Base-by-base conservation (phyloP, 441 rosid genomes). In the Capsella rubella region DNA sequence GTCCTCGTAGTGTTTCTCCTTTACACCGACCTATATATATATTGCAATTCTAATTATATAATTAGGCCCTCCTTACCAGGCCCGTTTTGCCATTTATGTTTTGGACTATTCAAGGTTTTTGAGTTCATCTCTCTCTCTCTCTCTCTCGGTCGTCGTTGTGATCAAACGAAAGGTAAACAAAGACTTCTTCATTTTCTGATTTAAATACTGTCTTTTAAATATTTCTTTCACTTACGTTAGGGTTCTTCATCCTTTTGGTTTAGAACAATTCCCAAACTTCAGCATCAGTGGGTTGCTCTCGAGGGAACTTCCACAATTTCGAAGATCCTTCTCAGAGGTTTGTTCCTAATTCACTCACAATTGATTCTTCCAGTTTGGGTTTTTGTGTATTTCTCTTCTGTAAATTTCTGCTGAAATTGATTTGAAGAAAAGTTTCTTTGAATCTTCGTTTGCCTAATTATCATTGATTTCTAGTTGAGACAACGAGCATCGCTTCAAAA, bases 321-420 rank as follows among this genome's bases (percentile, higher is more conserved):
- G 99, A 95, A 64, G 99, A 95, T 83, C 97, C 97, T 53, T 89
- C 90, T 57, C 97, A 89, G 80, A 90, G 97, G 99, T 94, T 64
- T 59, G 73, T 34, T 65, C 59, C 75, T 46, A 7, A 7, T 53
- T 43, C 29, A 21, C 2, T 21, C 2, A 55, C 14, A 1, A 25
- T 8, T 69, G 3, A 54, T 16, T 63, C 31, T 62, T 49, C 21
- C 47, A 43, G 61, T 21, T 21, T 21, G 1, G 1, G 25, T 21
- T 21, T 21, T 1, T 21, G 16, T 52, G 11, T 45, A 46, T 11
- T 54, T 73, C 55, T 34, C 60, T 61, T 51, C 37, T 59, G 51
- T 32, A 12, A 42, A 40, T 57, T 59, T 52, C 63, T 62, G 34
- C n/a, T 52, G 45, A 13, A 5, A 3, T 16, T 47, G 50, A 46